phyloP scores from a whole-genome alignment of 768 basidiomycete genomes.

The Boletus rex-veris region DNA sequence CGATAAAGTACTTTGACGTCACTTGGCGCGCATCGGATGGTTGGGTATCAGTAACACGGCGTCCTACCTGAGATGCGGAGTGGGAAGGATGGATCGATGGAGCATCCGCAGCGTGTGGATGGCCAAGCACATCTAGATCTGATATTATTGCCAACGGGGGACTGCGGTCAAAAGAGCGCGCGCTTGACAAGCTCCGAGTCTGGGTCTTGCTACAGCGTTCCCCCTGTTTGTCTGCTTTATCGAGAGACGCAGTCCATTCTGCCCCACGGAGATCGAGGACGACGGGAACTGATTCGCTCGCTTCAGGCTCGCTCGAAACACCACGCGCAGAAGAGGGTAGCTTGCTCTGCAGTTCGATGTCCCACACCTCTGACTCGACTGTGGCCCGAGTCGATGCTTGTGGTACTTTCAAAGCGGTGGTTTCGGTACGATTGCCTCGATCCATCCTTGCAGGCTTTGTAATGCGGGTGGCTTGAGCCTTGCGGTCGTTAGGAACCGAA shows the following conservation, averaged over 20 bases:
- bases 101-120: conserved; percentile 1
- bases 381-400: background rate
- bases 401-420: background rate
- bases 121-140: conserved; percentile 12
- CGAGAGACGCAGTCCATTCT: conserved; percentile 25
- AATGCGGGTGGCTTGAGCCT: conserved; percentile 4
- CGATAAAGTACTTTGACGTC: conserved; percentile 9
- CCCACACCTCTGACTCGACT: conserved; percentile 49
- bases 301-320: conserved; percentile 16
- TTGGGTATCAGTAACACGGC: conserved; percentile 6
- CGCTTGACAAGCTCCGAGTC: background rate
- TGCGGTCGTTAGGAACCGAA: conserved; percentile 16
- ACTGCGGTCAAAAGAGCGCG: background rate
- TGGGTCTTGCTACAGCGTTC: background rate
- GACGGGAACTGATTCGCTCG: conserved; percentile 25
- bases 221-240: background rate
- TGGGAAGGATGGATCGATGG: conserved; percentile 47
- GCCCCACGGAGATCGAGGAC: conserved; percentile 35
- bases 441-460: conserved; percentile 2
- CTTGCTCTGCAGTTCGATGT: conserved; percentile 44
- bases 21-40: conserved; percentile 3
- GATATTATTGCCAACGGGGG: conserved; percentile 23
- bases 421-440: background rate
- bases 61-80: conserved; percentile 50
- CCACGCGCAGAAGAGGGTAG: conserved; percentile 21